These are phyloP conservation scores for Rugonectria rugulosa DNA, from an alignment of 2,329 filamentous ascomycete genomes.

Conservation along the genomic window DNA sequence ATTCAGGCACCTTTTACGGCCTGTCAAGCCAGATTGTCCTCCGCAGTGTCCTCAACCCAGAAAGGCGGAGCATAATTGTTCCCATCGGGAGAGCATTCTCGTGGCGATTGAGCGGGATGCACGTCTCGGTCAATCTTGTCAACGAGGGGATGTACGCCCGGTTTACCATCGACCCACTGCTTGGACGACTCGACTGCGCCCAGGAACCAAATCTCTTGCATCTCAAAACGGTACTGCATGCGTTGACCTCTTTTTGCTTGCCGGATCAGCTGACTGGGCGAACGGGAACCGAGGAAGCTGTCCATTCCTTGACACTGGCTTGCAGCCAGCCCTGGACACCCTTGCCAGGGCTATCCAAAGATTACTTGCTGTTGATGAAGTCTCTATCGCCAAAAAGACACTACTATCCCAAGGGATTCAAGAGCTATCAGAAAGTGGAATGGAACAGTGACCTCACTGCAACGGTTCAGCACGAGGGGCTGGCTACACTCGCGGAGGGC, in stretches of 20 bases:
- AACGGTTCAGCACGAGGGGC: slow-evolving; percentile 49
- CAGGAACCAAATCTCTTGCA: slow-evolving; percentile 63
- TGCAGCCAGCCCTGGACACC: slow-evolving; percentile 5
- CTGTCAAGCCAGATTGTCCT: slow-evolving; percentile 18
- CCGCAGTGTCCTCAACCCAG: slow-evolving; percentile 45
- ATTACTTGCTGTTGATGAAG: slow-evolving; percentile 13
- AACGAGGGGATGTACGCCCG: slow-evolving; percentile 50
- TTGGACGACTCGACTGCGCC: slow-evolving; percentile 65
- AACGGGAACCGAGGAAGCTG: slow-evolving; percentile 44
- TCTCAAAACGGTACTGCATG: slow-evolving; percentile 65
- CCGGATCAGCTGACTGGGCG: slow-evolving; percentile 65
- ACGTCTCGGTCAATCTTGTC: slow-evolving; percentile 41
- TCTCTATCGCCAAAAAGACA: slow-evolving; percentile 40
- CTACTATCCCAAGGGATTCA: slow-evolving; percentile 48
- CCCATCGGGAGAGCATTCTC: slow-evolving; percentile 51
- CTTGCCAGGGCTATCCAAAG: neutral
- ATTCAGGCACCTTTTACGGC: slow-evolving; percentile 54
- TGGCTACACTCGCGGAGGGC: slow-evolving; percentile 37
- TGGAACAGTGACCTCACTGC: slow-evolving; percentile 45
- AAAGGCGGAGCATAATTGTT: slow-evolving; percentile 60
- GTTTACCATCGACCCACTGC: slow-evolving; percentile 60
- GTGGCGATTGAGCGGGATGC: slow-evolving; percentile 27
- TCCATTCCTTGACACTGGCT: neutral
- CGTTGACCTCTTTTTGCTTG: slow-evolving; percentile 63
- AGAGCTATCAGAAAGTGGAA: slow-evolving; percentile 43